Evolutionary conservation across 192 early-diverging fungal species (phyloP).

Genomic region (Geranomyces michiganensis): DNA sequence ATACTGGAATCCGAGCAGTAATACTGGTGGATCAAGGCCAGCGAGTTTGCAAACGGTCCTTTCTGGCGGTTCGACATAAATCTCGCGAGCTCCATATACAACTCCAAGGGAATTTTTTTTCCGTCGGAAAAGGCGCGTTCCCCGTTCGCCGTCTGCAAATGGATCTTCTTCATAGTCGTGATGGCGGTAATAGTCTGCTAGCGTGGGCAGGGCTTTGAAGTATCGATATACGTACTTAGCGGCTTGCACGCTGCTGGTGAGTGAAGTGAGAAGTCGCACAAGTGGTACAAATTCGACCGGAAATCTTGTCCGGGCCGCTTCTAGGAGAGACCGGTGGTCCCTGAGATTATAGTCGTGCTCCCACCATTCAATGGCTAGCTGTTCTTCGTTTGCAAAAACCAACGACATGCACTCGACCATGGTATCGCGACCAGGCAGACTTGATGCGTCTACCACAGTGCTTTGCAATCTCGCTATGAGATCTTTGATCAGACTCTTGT

Average conservation of each 20-base stretch:
- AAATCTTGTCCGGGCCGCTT: conserved; percentile 36
- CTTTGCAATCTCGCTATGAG: conserved; percentile 38
- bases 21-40: conserved; percentile 25
- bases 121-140: neutral
- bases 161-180: conserved; percentile 31
- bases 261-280: conserved; percentile 34
- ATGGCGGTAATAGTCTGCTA: conserved; percentile 35
- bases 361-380: conserved; percentile 49
- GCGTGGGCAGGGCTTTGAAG: conserved; percentile 32
- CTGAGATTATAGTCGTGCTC: conserved; percentile 39
- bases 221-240: conserved; percentile 44
- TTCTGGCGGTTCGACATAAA: conserved; percentile 13
- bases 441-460: conserved; percentile 36
- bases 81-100: conserved; percentile 28
- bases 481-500: conserved; percentile 50
- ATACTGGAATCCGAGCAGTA: conserved; percentile 31
- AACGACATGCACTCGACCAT: conserved; percentile 32
- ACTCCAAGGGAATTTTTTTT: conserved; percentile 13
- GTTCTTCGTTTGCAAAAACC: conserved; percentile 33
- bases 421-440: conserved; percentile 33
- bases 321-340: conserved; percentile 43
- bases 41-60: conserved; percentile 29
- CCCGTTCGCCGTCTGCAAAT: neutral
- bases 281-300: conserved; percentile 38
- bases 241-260: conserved; percentile 26